Conservation (phyloP, 192 early-diverging fungal genomes). For the Coemansia sp. region DNA sequence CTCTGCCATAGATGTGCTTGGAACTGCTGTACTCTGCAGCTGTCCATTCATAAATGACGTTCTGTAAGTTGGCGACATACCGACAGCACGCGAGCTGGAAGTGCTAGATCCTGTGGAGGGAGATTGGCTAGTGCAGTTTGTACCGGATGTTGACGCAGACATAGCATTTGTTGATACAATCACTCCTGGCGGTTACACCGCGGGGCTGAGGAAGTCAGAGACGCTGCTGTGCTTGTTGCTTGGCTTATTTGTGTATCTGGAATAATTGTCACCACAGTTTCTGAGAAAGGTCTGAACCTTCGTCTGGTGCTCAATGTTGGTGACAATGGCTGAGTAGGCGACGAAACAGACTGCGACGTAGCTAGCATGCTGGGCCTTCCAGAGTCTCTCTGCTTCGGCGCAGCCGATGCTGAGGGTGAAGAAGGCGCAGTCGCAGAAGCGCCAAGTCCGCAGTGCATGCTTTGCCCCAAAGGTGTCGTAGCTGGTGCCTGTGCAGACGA, state of each 20-base stretch:
- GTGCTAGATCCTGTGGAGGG: not conserved
- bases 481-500: not conserved
- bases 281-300: not conserved
- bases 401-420: not conserved
- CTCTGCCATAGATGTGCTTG: not conserved
- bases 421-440: not conserved
- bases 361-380: not conserved
- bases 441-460: not conserved
- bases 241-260: no score
- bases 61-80: slow-evolving; percentile 41
- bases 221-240: not conserved
- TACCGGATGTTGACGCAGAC: not conserved
- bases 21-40: not conserved
- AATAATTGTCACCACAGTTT: no score
- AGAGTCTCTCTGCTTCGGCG: not conserved
- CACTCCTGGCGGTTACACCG: not conserved
- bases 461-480: not conserved
- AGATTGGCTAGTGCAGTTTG: not conserved
- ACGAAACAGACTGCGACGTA: not conserved
- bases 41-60: slow-evolving; percentile 29
- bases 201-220: not conserved
- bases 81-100: slow-evolving; percentile 13
- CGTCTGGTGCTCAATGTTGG: not conserved
- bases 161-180: not conserved
- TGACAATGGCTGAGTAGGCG: not conserved